Evolutionary conservation across 164 flowering plant species (phyloP).

Genomic region (Kingdonia uniflora): DNA sequence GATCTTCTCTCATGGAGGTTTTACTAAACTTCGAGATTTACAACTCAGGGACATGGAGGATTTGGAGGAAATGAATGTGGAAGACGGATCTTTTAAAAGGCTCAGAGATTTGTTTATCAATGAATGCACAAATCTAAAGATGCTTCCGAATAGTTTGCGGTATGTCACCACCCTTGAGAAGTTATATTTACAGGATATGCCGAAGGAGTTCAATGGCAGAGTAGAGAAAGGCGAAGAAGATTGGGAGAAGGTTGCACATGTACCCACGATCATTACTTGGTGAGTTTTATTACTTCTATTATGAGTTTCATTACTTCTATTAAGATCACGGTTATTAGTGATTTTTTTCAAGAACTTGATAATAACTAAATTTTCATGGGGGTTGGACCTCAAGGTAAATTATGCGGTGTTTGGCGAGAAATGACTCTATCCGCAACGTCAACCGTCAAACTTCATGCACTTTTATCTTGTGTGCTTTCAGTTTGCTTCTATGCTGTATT

Average conservation of each 20-base stretch:
- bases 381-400: no score
- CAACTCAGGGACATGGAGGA: neutral
- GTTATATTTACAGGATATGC: conserved; percentile 4
- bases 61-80: neutral
- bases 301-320: no score
- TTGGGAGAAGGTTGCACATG: neutral
- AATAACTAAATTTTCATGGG: no score
- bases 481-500: no score
- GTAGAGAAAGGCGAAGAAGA: neutral
- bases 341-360: no score
- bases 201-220: neutral
- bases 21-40: conserved; percentile 4
- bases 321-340: no score
- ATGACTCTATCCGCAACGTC: no score
- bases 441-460: no score
- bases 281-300: no score
- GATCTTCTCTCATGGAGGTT: conserved; percentile 5
- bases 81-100: conserved; percentile 1
- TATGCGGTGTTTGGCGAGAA: no score
- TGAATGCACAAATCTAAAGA: neutral
- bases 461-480: no score
- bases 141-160: conserved; percentile 3
- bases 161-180: neutral
- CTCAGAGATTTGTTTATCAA: neutral
- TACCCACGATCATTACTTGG: no score